Conservation (phyloP, 2,329 filamentous ascomycete genomes). For the Lecanicillium sp. region DNA sequence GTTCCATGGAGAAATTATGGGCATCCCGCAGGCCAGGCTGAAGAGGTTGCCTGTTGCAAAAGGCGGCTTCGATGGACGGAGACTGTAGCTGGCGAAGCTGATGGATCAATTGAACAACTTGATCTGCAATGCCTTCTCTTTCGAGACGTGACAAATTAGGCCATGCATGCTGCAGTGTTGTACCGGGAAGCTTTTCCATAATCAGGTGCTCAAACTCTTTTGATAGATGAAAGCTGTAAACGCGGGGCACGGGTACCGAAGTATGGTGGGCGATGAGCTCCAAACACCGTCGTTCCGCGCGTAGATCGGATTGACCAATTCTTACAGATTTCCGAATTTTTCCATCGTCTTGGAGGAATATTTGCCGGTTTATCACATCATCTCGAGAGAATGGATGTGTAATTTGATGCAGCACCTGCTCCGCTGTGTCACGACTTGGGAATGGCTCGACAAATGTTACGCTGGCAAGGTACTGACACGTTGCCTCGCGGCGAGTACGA, state of each 20-base stretch:
- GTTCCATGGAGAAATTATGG: slow-evolving; percentile 1
- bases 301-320: neutral
- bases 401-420: no score
- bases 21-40: neutral
- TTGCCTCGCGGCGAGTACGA: no score
- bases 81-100: slow-evolving; percentile 1
- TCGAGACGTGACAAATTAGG: slow-evolving; percentile 1
- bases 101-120: slow-evolving; percentile 2
- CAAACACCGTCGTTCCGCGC: slow-evolving; percentile 1
- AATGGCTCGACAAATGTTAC: no score
- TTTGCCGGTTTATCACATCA: no score
- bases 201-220: slow-evolving; percentile 2
- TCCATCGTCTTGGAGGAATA: no score
- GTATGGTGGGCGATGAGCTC: slow-evolving; percentile 2
- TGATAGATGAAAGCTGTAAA: slow-evolving; percentile 1
- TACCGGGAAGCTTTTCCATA: slow-evolving; percentile 1
- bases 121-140: slow-evolving; percentile 1
- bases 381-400: no score
- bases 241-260: slow-evolving; percentile 1
- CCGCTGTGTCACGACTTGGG: no score
- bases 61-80: slow-evolving; percentile 1
- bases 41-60: slow-evolving; percentile 1
- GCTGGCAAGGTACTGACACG: no score
- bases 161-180: neutral
- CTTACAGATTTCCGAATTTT: slow-evolving; percentile 2